Evolutionary conservation across 306 rosid species (phyloP), one percentile per base, ranked within the genome.

Genomic region (Astragalus membranaceus): DNA sequence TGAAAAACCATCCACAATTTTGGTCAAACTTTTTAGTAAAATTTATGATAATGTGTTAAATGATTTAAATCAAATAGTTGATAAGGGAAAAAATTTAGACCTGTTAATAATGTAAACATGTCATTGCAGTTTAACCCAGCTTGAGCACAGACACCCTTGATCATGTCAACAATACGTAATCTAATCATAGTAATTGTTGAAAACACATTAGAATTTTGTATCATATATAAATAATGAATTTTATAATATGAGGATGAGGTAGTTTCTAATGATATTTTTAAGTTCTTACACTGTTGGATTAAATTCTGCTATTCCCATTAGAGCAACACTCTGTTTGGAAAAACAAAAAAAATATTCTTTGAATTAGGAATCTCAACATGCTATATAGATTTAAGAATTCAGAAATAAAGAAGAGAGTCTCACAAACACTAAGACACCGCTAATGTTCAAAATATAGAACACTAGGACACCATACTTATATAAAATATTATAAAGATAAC

Each of bases 231-330:
- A n/a, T n/a, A n/a, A n/a, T n/a, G 26, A 13, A 12, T 39, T 3
- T 49, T 39, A 17, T 64, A 12, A 10, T 20, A 56, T 33, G 37
- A 39, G 10, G n/a, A n/a, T n/a, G n/a, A n/a, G n/a, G n/a, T n/a
- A n/a, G n/a, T n/a, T n/a, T n/a, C n/a, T n/a, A n/a, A n/a, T n/a
- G n/a, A n/a, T n/a, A n/a, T n/a, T n/a, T n/a, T n/a, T n/a, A n/a
- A n/a, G 37, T 48, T 37, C 82, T 73, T 80, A 88, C 96, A 77
- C 83, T 66, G 59, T 85, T 51, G 87, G 96, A 75, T 88, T 23
- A 77, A 93, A 93, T 74, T 93, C 97, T 0, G 79, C 57, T 10
- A 83, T 10, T 8, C 96, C 90, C 0, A 72, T 7, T 0, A 32
- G 0, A 5, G 32, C 42, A 12, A 72, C 10, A 16, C 70, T n/a